Conservation (phyloP, 1,284 basidiomycete species). For the Rhodotorula mucilaginosa region DNA sequence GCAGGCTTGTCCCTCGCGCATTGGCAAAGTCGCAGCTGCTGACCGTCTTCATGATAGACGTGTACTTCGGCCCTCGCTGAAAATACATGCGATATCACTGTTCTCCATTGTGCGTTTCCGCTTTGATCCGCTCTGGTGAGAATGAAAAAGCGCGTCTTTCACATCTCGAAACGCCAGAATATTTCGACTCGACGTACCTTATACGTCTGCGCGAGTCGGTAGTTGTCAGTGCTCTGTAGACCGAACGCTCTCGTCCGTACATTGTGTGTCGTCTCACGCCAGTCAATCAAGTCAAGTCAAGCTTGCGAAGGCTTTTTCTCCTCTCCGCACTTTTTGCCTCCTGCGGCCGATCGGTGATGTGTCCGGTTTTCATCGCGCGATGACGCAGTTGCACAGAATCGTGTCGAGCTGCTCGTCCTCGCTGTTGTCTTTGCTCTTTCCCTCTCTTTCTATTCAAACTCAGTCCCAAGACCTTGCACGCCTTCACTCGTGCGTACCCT, state of each 20-base stretch:
- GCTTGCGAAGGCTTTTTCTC: background rate
- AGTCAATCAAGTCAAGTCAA: too few relatives aligned
- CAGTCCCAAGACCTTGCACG: background rate
- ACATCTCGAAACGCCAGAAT: too few relatives aligned
- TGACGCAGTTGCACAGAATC: background rate
- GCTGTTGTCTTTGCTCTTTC: background rate
- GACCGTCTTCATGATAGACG: constrained; percentile 5
- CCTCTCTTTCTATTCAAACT: background rate
- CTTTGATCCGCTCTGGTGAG: too few relatives aligned
- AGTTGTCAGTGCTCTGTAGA: too few relatives aligned
- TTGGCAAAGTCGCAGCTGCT: constrained; percentile 13
- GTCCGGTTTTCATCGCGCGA: background rate
- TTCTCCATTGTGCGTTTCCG: too few relatives aligned
- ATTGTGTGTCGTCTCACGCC: too few relatives aligned
- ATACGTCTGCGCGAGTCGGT: too few relatives aligned
- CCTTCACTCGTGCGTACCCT: background rate
- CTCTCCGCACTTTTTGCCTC: background rate
- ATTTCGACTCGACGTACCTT: too few relatives aligned
- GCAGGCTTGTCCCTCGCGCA: constrained; percentile 1
- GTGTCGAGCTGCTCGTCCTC: background rate
- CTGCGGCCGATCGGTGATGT: background rate
- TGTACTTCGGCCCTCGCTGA: background rate
- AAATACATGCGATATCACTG: too few relatives aligned
- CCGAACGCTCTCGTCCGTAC: too few relatives aligned
- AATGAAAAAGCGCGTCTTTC: too few relatives aligned